Conservation (phyloP, 2,329 filamentous ascomycete species). For the Sarocladium oryzae region DNA sequence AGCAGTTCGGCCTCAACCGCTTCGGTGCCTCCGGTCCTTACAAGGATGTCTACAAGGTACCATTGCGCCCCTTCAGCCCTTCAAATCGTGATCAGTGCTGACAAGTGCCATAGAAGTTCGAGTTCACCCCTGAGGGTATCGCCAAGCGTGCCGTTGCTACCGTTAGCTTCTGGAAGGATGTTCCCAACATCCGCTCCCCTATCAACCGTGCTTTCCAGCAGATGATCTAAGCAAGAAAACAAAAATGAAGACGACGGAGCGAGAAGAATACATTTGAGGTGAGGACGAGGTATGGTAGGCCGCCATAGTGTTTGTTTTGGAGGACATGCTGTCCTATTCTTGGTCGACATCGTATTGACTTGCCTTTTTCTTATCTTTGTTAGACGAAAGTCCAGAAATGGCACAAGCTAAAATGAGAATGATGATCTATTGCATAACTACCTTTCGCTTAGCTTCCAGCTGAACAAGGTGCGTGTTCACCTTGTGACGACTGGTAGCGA, state of each 20-base stretch:
- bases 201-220: conserved; percentile 98
- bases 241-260: not conserved
- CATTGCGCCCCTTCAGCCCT: conserved; percentile 24
- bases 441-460: not conserved
- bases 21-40: conserved; percentile 97
- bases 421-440: not conserved
- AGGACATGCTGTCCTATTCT: not conserved
- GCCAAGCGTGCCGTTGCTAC: conserved; percentile 90
- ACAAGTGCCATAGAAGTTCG: conserved; percentile 72
- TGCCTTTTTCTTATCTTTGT: not conserved
- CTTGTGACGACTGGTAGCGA: no score
- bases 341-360: no score
- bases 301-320: not conserved
- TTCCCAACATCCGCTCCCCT: conserved; percentile 83
- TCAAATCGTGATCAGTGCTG: conserved; percentile 28
- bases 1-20: conserved; percentile 98
- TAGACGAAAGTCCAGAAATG: not conserved
- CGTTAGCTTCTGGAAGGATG: conserved; percentile 95
- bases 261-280: not conserved
- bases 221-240: conserved; percentile 62
- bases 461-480: no score
- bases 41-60: conserved; percentile 92
- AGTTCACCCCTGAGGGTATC: conserved; percentile 96
- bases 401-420: not conserved
- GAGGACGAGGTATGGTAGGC: not conserved